Conservation (phyloP, 306 rosid genomes). For the Rosa lucieae region DNA sequence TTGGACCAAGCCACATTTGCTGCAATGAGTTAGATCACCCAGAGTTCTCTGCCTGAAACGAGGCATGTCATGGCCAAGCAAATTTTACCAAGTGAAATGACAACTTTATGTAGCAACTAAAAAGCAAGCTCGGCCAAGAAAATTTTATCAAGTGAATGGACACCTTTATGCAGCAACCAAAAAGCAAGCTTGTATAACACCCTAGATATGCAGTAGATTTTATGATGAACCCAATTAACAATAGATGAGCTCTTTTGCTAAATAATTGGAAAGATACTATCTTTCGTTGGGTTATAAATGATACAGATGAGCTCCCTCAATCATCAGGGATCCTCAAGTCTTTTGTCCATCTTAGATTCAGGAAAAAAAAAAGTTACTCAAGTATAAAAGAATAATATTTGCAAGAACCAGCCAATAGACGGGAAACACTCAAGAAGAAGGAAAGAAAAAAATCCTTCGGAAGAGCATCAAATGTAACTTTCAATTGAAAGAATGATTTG, state of each 20-base stretch:
- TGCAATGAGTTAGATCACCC: conserved; percentile 49
- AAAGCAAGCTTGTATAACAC: background rate
- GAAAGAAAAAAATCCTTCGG: background rate
- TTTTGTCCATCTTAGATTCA: background rate
- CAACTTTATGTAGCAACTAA: background rate
- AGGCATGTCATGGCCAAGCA: conserved; percentile 37
- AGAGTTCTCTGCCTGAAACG: conserved; percentile 65
- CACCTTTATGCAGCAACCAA: background rate
- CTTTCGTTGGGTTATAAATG: background rate
- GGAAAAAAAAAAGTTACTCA: background rate
- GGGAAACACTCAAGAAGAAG: background rate
- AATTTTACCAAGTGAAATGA: conserved; percentile 47
- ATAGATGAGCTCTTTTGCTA: background rate
- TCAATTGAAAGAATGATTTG: background rate
- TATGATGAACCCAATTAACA: background rate
- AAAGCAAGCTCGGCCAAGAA: background rate
- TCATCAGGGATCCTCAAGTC: background rate
- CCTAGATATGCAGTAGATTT: background rate
- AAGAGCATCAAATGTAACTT: background rate
- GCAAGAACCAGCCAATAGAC: background rate
- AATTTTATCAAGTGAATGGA: conserved; percentile 4
- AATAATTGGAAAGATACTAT: background rate
- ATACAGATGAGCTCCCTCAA: background rate
- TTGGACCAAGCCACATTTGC: conserved; percentile 55
- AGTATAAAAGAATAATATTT: background rate